Evolutionary conservation across 202 grass and related monocot genomes (phyloP), one percentile per base, ranked within the genome.

Genomic region (Dendrocalamus latiflorus): DNA sequence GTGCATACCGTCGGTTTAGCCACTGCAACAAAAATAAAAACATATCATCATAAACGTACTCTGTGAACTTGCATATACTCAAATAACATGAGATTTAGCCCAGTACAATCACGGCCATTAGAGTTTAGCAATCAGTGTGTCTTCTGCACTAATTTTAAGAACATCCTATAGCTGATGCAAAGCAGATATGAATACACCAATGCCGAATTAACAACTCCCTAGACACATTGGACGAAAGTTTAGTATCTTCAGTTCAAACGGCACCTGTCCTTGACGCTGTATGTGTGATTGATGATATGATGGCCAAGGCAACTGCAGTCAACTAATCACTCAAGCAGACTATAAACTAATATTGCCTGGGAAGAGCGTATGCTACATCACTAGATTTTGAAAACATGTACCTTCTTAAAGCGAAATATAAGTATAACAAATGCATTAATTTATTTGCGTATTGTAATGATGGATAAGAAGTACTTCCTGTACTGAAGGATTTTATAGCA

Each of bases 1-100:
- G 90, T 54, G 89, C 92, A 53, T 88, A 67, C 79, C 95, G 91
- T 82, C 92, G 89, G 76, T 58, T 93, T 67, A 95, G 48, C 95
- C 95, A 98, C 92, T 98, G 85, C 59, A 81, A 88, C 20, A 67
- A 33, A 81, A 81, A 7, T 21, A 70, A 62, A 68, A 71, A 10
- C 38, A 74, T 75, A 53, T 21, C 41, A 45, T 25, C 22, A 42
- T 69, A 15, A 65, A 67, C 39, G 13, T 17, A 67, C 21, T 36
- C 17, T 38, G 53, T 62, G 14, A 84, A 68, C 44, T 24, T 43
- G 56, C 25, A 84, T 74, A 44, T 71, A n/a, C 43, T 33, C 34
- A 67, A 39, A 8, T 11, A 42, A 44, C 26, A 76, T 2, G 48
- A 48, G 30, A 56, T 65, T 64, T 12, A 85, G 17, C 22, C 36